Conservation (phyloP, 208 protist genomes). For the Wallacemonas sp. region DNA sequence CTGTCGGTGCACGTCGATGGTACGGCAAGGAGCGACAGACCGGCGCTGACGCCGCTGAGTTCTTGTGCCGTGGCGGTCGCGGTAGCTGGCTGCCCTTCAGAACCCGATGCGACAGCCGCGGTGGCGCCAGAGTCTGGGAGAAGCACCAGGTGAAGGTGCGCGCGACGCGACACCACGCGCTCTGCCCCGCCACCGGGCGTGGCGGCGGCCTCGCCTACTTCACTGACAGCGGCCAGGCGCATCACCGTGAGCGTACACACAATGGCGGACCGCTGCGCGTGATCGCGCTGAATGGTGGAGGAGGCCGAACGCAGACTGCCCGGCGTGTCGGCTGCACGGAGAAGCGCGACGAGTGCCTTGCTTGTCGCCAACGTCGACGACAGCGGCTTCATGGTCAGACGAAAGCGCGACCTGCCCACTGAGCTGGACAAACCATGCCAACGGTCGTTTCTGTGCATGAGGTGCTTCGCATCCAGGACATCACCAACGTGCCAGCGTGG, state of each 20-base stretch:
- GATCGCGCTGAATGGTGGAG: not conserved
- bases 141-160: no score
- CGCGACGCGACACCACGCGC: not conserved
- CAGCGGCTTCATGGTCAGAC: not conserved
- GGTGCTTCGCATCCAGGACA: constrained; percentile 17
- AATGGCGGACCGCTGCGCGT: not conserved
- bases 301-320: constrained; percentile 10
- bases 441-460: constrained; percentile 8
- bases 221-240: no score
- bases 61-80: no score
- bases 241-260: not conserved
- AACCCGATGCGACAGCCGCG: no score
- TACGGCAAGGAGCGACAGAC: not conserved
- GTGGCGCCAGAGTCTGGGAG: no score
- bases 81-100: no score
- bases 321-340: constrained; percentile 18
- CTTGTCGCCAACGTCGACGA: not conserved
- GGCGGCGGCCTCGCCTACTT: not conserved
- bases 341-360: not conserved
- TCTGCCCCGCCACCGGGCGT: not conserved
- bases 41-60: not conserved
- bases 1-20: no score
- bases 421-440: not conserved
- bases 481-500: constrained; percentile 25
- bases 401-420: not conserved